These are phyloP conservation scores for Clavariopsis aquatica DNA, from an alignment of 495 filamentous ascomycete genomes.

Conservation along the genomic window DNA sequence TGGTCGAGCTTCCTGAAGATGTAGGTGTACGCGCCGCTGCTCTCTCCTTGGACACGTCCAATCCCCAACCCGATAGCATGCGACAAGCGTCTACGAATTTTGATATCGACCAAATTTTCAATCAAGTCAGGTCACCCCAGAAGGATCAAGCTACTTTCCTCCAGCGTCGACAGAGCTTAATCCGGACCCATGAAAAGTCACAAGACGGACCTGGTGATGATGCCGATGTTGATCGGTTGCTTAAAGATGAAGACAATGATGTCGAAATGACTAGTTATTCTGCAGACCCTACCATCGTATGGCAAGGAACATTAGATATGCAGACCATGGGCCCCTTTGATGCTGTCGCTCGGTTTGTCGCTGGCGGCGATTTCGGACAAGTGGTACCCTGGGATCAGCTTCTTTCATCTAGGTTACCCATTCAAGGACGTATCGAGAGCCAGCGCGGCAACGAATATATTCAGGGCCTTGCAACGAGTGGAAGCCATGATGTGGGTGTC, in stretches of 20 bases:
- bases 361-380: conserved; percentile 71
- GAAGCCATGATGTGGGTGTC: conserved; percentile 70
- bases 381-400: conserved; percentile 67
- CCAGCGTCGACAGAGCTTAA: conserved; percentile 52
- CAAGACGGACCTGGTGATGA: conserved; percentile 63
- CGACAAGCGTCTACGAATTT: conserved; percentile 53
- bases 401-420: conserved; percentile 64
- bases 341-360: conserved; percentile 78
- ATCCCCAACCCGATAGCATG: neutral
- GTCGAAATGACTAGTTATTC: conserved; percentile 67
- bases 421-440: conserved; percentile 82
- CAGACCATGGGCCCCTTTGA: conserved; percentile 69
- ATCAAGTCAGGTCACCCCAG: conserved; percentile 60
- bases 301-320: conserved; percentile 82
- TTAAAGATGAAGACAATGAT: conserved; percentile 80
- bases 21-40: conserved; percentile 20
- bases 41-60: conserved; percentile 35
- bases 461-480: conserved; percentile 72
- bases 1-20: conserved; percentile 42
- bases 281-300: conserved; percentile 65
- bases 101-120: conserved; percentile 72
- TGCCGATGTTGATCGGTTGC: conserved; percentile 84
- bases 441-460: conserved; percentile 85
- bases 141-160: conserved; percentile 46
- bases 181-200: conserved; percentile 47